These are phyloP conservation scores for Neocucurbitaria cava DNA, from an alignment of 2,329 filamentous ascomycete species.

Conservation along the genomic window DNA sequence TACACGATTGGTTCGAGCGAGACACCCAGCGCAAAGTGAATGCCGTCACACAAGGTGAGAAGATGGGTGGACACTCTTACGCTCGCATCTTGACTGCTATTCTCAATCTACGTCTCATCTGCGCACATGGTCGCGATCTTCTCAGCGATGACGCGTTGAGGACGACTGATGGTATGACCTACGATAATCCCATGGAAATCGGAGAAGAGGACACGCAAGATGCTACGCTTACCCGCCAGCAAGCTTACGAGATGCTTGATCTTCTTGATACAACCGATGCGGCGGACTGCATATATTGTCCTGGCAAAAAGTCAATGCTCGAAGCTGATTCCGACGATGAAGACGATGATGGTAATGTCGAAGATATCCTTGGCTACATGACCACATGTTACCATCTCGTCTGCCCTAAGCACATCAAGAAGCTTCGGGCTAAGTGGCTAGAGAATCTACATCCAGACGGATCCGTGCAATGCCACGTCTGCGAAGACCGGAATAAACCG, in stretches of 20 bases:
- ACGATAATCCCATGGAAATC: constrained; percentile 85
- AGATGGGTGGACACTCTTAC: constrained; percentile 84
- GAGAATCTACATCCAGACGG: constrained; percentile 51
- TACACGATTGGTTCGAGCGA: constrained; percentile 85
- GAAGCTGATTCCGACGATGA: constrained; percentile 47
- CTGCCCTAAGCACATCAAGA: constrained; percentile 74
- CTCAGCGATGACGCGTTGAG: constrained; percentile 83
- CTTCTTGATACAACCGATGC: constrained; percentile 83
- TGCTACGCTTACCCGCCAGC: constrained; percentile 67
- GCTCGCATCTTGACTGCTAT: constrained; percentile 94
- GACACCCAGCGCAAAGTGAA: constrained; percentile 82
- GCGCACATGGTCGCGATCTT: constrained; percentile 92
- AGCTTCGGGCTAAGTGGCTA: constrained; percentile 63
- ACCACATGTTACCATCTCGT: constrained; percentile 87
- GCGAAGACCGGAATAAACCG: constrained; percentile 68
- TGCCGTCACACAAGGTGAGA: constrained; percentile 70
- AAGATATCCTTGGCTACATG: constrained; percentile 75
- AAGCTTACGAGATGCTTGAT: constrained; percentile 85
- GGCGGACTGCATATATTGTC: constrained; percentile 71
- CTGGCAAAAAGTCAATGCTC: constrained; percentile 63
- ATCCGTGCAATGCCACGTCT: constrained; percentile 70
- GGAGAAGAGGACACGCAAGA: constrained; percentile 75
- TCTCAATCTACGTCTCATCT: constrained; percentile 85
- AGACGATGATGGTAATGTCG: constrained; percentile 60
- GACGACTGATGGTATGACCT: constrained; percentile 79